These are phyloP conservation scores for Limonium bicolor DNA, from an alignment of 148 eudicot genomes.

Conservation along the genomic window DNA sequence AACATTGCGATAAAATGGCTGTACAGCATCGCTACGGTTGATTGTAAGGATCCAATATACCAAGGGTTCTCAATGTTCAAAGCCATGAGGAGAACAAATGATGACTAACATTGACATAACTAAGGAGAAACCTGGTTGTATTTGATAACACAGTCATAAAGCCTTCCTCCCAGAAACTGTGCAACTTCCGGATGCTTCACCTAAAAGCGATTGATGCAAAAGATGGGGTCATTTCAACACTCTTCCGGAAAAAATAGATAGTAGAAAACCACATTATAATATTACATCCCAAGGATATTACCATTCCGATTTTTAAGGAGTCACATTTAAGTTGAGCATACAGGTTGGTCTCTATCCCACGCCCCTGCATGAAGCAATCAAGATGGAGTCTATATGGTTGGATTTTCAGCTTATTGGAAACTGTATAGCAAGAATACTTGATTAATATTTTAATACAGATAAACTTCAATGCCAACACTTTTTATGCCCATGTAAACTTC, in stretches of 20 bases:
- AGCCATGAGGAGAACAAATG: too few relatives aligned
- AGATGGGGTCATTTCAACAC: too few relatives aligned
- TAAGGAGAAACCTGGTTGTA: slow-evolving; percentile 43
- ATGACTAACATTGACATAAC: slow-evolving; percentile 3
- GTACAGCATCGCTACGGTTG: too few relatives aligned
- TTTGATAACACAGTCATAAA: slow-evolving; percentile 94
- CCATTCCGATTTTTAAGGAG: slow-evolving; percentile 96
- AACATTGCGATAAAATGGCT: too few relatives aligned
- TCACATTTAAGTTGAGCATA: slow-evolving; percentile 95
- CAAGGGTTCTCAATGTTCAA: neutral
- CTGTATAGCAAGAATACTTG: too few relatives aligned
- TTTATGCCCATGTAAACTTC: too few relatives aligned
- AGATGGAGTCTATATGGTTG: too few relatives aligned
- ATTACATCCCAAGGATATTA: slow-evolving; percentile 13
- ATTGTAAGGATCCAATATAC: too few relatives aligned
- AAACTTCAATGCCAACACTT: too few relatives aligned
- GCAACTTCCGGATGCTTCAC: slow-evolving; percentile 99
- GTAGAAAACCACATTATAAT: neutral
- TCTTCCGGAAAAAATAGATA: neutral
- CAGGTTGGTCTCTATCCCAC: slow-evolving; percentile 95
- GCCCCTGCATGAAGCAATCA: slow-evolving; percentile 48
- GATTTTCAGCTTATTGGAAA: too few relatives aligned
- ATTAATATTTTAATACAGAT: too few relatives aligned
- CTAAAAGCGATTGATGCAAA: slow-evolving; percentile 18
- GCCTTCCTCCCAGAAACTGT: slow-evolving; percentile 90